Base-by-base conservation (phyloP, 1,284 basidiomycete species). In the Pholiota adiposa region DNA sequence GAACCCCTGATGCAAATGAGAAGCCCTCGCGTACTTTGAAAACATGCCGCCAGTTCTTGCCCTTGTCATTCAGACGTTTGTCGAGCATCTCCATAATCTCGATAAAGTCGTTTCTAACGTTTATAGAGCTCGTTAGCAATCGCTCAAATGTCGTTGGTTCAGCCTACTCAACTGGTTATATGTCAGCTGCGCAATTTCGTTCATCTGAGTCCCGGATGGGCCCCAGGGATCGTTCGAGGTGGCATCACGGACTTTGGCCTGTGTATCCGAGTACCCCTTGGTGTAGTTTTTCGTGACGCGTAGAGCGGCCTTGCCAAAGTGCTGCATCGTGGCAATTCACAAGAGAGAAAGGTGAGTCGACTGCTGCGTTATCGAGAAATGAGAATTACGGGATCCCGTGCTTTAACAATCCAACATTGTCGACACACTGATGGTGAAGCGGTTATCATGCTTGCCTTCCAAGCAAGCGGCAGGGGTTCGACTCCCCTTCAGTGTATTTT, bases 191-290 rank as follows among this genome's bases (percentile, higher is more conserved):
- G 97, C 96, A 66, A 99, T 88, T 80, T 98, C 97, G 78, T 98
- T 98, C 97, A 99, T 98, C 83, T 96, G 95, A 2, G 96, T 95
- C 9, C 97, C 97, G 21, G 93, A 95, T 16, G 97, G 97, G 0
- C 97, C 97, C 97, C 97, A 98, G 5, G 97, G 93, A 75, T 99
- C 97, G 78, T 99, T 99, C n/a, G 93, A 96, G n/a, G 97, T 99
- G 25, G 97, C 95, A 82, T 98, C 96, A 61, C 97, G 88, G 61
- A 98, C 94, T 76, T 98, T 98, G 54, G 94, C 89, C 77, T 98
- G 92, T 0, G 90, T 91, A 68, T 97, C 94, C 54, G 93, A 96
- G 77, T 97, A 97, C 7, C 95, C 90, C 71, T 96, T 97, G 48
- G 95, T 97, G 74, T 96, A 96, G 75, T 97, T 96, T 78, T 97